A percentile compares a stretch with the other conserved stretches of the same genome.
Evolutionary conservation across 2,329 filamentous ascomycete genomes (phyloP).

Genomic region (Clonostachys byssicola): DNA sequence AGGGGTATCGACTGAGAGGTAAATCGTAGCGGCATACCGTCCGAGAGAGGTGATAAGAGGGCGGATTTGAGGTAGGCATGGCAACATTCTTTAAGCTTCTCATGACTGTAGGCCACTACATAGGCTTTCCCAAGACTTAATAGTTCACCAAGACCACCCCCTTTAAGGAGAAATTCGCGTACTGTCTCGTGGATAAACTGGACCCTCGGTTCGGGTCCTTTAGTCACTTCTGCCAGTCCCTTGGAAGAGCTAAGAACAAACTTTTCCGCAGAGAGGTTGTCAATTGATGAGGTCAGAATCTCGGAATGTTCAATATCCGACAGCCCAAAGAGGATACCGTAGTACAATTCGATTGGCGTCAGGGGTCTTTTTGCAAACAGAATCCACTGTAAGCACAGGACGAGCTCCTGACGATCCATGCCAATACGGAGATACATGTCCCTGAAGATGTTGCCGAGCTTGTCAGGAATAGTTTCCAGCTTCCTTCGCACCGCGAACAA

Average conservation of each 20-base stretch:
- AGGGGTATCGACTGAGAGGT: too few relatives aligned
- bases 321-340: neutral
- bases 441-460: neutral
- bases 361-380: neutral
- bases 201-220: too few relatives aligned
- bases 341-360: neutral
- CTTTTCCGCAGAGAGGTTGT: neutral
- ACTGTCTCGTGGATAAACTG: too few relatives aligned
- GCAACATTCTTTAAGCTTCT: neutral
- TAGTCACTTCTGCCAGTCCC: neutral
- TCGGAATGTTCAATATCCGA: neutral
- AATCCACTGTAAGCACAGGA: neutral
- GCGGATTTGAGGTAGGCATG: neutral
- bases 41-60: too few relatives aligned
- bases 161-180: too few relatives aligned
- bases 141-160: too few relatives aligned
- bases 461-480: neutral
- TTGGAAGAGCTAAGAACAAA: neutral
- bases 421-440: neutral
- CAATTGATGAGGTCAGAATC: neutral
- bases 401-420: neutral
- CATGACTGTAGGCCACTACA: neutral
- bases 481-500: neutral
- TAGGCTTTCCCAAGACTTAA: too few relatives aligned
- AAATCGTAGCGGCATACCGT: too few relatives aligned